Base-by-base conservation (phyloP, 2,329 filamentous ascomycete species). In the Parastagonospora avenae region DNA sequence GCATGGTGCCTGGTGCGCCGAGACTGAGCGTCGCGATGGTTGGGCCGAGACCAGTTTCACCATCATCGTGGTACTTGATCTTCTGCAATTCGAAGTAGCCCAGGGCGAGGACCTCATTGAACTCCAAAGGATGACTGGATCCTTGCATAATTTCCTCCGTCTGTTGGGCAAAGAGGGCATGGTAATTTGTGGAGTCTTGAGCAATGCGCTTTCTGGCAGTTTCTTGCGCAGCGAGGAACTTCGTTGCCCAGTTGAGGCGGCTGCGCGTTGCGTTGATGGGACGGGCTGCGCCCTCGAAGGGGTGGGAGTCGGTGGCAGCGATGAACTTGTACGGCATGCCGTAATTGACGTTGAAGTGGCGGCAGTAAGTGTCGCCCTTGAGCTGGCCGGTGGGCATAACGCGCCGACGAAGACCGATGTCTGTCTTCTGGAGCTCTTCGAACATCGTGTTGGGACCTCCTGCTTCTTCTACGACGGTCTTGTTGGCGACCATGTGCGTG, bases 271-370 rank as follows among this genome's bases (percentile, higher is more conserved):
- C 73, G 5, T 81, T 74, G 2, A 89, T 76, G 0, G 76, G 70
- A 1, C 69, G 48, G 0, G 80, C 53, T 0, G 66, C 63, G 2
- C 43, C 48, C 2, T 61, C 50, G 40, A 74, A 73, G 0, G 62
- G 43, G 2, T 46, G 46, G 0, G 65, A 66, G 4, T 58, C 57
- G 0, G 84, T 81, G 1, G 77, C 74, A 1, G 86, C 85, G 31
- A 84, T 79, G 60, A 85, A 89, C 46, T 89, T 88, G 68, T 89
- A 90, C 0, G 81, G 80, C 52, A 85, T 85, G 2, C 86, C 86
- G 55, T 77, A 84, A 54, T 86, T 86, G 28, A 78, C 76, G 2
- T 74, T 68, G 51, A 82, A 85, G 44, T 85, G 81, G 0, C 79
- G 74, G 1, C 79, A 82, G 4, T 82, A 65, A 4, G 76, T 73